Evolutionary conservation across 2,329 filamentous ascomycete species (phyloP).

Genomic region (Epichloe gansuensis): DNA sequence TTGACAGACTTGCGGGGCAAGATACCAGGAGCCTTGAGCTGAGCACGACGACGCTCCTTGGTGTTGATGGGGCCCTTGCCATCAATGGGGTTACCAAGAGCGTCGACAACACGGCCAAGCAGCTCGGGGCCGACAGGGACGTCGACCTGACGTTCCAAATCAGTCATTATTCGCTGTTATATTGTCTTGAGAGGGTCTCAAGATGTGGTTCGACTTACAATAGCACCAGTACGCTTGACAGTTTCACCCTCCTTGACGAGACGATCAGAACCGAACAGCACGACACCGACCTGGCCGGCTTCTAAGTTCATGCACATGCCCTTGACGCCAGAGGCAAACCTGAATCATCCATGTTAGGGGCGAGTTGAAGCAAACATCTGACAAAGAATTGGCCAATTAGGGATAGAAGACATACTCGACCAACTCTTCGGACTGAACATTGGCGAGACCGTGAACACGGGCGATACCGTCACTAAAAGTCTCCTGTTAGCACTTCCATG

Average conservation of each 20-base stretch:
- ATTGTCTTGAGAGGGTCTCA: background rate
- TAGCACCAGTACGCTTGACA: constrained; percentile 98
- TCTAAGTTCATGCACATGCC: constrained; percentile 99
- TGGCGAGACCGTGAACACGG: constrained; percentile 99
- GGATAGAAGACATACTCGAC: constrained; percentile 68
- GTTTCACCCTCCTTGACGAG: constrained; percentile 98
- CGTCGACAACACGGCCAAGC: constrained; percentile 96
- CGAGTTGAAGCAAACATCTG: constrained; percentile 3
- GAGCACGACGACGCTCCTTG: constrained; percentile 85
- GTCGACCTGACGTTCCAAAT: constrained; percentile 59
- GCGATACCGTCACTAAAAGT: constrained; percentile 93
- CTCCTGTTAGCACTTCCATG: constrained; percentile 16
- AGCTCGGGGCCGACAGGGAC: constrained; percentile 86
- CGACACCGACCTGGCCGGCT: constrained; percentile 99
- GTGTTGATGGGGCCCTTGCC: constrained; percentile 96
- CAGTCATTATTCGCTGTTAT: constrained; percentile 12
- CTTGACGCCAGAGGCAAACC: constrained; percentile 99
- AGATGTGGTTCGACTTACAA: constrained; percentile 52
- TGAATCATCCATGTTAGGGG: constrained; percentile 26
- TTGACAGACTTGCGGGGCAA: constrained; percentile 94
- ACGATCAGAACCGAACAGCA: constrained; percentile 99
- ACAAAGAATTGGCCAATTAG: background rate
- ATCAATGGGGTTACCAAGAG: constrained; percentile 97
- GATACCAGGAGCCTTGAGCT: constrained; percentile 98
- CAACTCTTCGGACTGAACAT: constrained; percentile 99